A percentile compares a stretch with the other conserved stretches of the same genome.
Evolutionary conservation across 495 filamentous ascomycete species (phyloP).

Genomic region (Tuber melanosporum): DNA sequence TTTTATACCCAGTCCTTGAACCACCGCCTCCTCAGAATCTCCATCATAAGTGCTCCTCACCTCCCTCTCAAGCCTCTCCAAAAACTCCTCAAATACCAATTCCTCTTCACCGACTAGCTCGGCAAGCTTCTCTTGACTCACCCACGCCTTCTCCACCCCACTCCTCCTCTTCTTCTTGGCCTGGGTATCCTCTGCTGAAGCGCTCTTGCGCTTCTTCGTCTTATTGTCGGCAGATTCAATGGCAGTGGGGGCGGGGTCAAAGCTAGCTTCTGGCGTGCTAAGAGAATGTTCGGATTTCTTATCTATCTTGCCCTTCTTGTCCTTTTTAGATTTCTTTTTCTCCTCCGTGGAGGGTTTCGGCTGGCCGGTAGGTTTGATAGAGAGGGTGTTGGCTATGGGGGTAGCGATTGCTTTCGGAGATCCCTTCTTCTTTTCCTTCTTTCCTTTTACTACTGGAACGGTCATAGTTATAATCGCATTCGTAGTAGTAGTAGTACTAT

Average conservation of each 20-base stretch:
- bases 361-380: slow-evolving; percentile 33
- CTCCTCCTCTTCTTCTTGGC: slow-evolving; percentile 17
- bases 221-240: not conserved
- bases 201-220: not conserved
- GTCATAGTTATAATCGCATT: slow-evolving; percentile 16
- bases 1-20: not conserved
- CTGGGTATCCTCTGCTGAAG: not conserved
- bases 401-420: slow-evolving; percentile 39
- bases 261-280: slow-evolving; percentile 43
- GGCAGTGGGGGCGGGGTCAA: slow-evolving; percentile 38
- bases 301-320: slow-evolving; percentile 27
- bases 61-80: not conserved
- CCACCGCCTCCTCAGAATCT: not conserved
- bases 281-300: slow-evolving; percentile 41
- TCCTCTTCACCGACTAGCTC: not conserved
- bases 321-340: slow-evolving; percentile 47
- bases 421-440: slow-evolving; percentile 39
- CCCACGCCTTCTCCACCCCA: slow-evolving; percentile 5
- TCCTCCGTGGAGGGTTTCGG: slow-evolving; percentile 45
- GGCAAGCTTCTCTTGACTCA: not conserved
- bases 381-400: slow-evolving; percentile 42
- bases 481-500: slow-evolving; percentile 14
- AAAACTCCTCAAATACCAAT: not conserved
- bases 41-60: not conserved
- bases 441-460: slow-evolving; percentile 1